Evolutionary conservation across 208 protist genomes (phyloP), one percentile per base, ranked within the genome.

Genomic region (Crithidia bombi): DNA sequence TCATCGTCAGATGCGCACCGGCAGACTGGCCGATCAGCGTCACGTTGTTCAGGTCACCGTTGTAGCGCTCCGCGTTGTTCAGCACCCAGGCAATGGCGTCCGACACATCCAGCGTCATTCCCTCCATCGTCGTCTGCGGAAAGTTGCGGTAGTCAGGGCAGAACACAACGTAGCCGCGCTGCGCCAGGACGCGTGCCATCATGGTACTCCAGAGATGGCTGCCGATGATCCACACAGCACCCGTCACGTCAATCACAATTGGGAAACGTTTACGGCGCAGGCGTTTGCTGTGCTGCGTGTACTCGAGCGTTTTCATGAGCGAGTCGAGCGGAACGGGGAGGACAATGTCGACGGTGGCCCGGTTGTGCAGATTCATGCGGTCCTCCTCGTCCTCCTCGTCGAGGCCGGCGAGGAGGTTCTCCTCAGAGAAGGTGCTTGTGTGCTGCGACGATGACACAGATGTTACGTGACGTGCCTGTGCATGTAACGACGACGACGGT

Each of bases 91-190:
- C 74, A 50, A 97, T 83, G 43, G 92, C 90, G 51, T 95, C 92
- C 12, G 86, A 93, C 25, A 94, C 79, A 72, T 97, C 92, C 28
- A 91, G 76, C 69, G 86, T 87, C 92, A 97, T 97, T 44, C 88
- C 92, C 65, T 92, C 88, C 88, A 97, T 87, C 63, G 85, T 86
- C 36, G 86, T 93, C 80, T 95, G 90, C 33, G 92, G 92, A 65
- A 95, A 97, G 83, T 97, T 97, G 55, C 92, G 89, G 79, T 97
- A 97, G 86, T 97, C 92, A 11, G 92, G 92, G 75, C 86, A 92
- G 78, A 97, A 95, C 15, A 94, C 90, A 32, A 95, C 69, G 79
- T 93, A 94, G 36, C 92, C 92, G 41, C 89, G 79, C 35, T 79
- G 69, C 12, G 90, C 80, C 5, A 97, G 68, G 12, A 94, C 62